phyloP scores from a whole-genome alignment of 2,329 filamentous ascomycete genomes.

The Zarea fungicola region DNA sequence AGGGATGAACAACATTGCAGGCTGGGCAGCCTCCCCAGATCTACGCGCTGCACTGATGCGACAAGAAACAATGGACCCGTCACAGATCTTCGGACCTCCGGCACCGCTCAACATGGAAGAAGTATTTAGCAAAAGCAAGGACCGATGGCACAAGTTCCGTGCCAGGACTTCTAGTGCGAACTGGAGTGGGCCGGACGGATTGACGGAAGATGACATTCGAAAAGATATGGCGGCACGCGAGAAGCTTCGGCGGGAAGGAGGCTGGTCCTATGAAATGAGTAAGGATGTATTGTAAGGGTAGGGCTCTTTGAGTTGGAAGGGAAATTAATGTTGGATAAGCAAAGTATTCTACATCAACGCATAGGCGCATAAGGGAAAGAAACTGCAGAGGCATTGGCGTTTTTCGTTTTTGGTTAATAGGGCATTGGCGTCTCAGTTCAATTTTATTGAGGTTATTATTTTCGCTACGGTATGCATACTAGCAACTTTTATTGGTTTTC shows the following conservation, averaged over 20 bases:
- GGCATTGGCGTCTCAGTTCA: constrained; percentile 8
- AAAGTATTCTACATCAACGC: constrained; percentile 3
- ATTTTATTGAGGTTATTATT: not conserved
- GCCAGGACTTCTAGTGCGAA: constrained; percentile 90
- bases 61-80: constrained; percentile 82
- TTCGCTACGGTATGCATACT: not conserved
- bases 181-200: constrained; percentile 75
- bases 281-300: constrained; percentile 37
- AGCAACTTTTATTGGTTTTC: not conserved
- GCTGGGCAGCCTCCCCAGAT: constrained; percentile 86
- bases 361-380: constrained; percentile 4
- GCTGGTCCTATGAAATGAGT: constrained; percentile 69
- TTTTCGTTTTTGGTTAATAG: not conserved
- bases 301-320: not conserved
- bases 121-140: constrained; percentile 86
- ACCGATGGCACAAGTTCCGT: constrained; percentile 80
- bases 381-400: constrained; percentile 5
- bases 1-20: constrained; percentile 50
- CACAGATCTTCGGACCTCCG: constrained; percentile 83
- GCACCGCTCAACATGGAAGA: constrained; percentile 91
- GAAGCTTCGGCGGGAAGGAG: constrained; percentile 73
- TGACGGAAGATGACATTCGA: constrained; percentile 83
- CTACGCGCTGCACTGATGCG: constrained; percentile 68
- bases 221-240: constrained; percentile 76
- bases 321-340: too few species aligned